A percentile compares a stretch with the other conserved stretches of the same genome.
phyloP scores from a whole-genome alignment of 139 green algal genomes.

The Deuterostichococcus epilithicus region DNA sequence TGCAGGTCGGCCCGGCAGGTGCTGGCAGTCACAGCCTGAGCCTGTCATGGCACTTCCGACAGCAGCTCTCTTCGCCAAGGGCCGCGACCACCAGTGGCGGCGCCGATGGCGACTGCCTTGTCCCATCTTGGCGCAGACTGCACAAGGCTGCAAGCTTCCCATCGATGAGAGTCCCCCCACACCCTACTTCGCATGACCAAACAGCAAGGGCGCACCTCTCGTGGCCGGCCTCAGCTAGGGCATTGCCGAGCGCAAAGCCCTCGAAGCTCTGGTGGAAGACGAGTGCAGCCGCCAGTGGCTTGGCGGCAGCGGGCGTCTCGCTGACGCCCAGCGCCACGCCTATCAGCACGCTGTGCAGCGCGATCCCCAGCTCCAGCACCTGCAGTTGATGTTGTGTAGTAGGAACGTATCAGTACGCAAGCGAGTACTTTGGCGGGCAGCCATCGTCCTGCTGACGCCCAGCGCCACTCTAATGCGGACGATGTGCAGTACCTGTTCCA shows the following conservation, averaged over 20 bases:
- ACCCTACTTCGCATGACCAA: too few relatives aligned
- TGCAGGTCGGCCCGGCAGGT: too few relatives aligned
- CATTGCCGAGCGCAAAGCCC: constrained; percentile 18
- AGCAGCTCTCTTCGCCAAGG: too few relatives aligned
- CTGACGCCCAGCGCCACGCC: constrained; percentile 21
- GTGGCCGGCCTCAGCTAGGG: not conserved
- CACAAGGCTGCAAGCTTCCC: too few relatives aligned
- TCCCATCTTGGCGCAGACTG: too few relatives aligned
- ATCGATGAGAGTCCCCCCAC: too few relatives aligned
- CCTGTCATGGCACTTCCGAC: too few relatives aligned
- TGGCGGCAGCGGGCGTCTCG: not conserved
- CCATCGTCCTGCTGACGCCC: not conserved
- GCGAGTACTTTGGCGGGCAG: not conserved
- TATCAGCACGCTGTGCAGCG: constrained; percentile 32
- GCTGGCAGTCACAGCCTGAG: too few relatives aligned
- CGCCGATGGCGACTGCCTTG: too few relatives aligned
- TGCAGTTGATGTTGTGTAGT: not conserved
- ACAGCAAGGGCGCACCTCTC: not conserved
- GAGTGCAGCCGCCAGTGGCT: constrained; percentile 15
- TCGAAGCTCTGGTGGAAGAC: constrained; percentile 36
- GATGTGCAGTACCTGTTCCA: too few relatives aligned
- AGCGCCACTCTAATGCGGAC: too few relatives aligned
- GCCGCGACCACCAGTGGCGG: too few relatives aligned
- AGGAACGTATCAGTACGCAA: not conserved
- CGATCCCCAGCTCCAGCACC: constrained; percentile 26